These are phyloP conservation scores for Grigorovia transvaalensis DNA, from an alignment of 805 yeast genomes.

Conservation along the genomic window DNA sequence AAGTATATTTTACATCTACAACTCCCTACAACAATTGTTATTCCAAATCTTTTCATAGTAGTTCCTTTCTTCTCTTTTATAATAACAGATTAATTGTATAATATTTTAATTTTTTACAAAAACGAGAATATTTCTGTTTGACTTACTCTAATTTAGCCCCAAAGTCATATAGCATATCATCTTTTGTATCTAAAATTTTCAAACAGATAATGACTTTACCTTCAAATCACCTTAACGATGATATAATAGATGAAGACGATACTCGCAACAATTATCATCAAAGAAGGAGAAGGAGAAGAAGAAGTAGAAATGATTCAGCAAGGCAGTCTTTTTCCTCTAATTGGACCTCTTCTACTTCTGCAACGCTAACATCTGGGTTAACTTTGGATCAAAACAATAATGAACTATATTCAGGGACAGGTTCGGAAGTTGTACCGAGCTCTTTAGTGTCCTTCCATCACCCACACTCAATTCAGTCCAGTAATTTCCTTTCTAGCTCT, in stretches of 20 bases:
- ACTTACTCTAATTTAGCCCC: too few species aligned
- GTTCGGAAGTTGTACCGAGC: slow-evolving; percentile 64
- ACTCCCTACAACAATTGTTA: too few species aligned
- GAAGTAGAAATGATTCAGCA: background rate
- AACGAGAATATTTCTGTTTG: too few species aligned
- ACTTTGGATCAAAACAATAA: slow-evolving; percentile 47
- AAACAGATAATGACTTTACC: background rate
- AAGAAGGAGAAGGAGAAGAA: background rate
- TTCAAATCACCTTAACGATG: background rate
- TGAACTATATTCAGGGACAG: slow-evolving; percentile 72
- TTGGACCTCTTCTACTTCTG: slow-evolving; percentile 26
- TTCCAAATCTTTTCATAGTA: too few species aligned
- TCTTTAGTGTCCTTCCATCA: slow-evolving; percentile 71
- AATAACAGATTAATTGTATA: too few species aligned
- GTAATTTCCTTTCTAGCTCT: slow-evolving; percentile 12
- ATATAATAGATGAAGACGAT: background rate
- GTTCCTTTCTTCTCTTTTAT: too few species aligned
- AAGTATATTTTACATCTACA: too few species aligned
- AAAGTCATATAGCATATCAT: too few species aligned
- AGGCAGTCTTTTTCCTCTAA: slow-evolving; percentile 25
- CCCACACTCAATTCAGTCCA: slow-evolving; percentile 41
- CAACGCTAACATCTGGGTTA: slow-evolving; percentile 20
- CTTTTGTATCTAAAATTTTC: too few species aligned
- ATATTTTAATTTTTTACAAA: too few species aligned
- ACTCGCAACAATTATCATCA: background rate